Percentiles rank a stretch among this genome's conserved stretches.
These are phyloP conservation scores for Mycena rosella DNA, from an alignment of 768 basidiomycete species.

Conservation along the genomic window DNA sequence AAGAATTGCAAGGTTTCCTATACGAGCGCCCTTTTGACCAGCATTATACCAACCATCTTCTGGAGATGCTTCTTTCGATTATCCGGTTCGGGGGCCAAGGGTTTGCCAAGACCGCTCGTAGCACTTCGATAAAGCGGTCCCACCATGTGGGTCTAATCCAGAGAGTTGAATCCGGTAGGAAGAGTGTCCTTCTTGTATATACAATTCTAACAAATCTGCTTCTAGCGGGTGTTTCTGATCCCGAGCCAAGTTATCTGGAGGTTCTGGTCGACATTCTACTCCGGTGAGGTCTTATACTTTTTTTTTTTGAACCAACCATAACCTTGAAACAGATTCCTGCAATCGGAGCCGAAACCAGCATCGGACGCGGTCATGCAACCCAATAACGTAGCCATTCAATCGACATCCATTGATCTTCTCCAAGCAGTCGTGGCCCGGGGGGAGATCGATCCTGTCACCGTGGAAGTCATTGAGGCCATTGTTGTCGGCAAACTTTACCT, in stretches of 20 bases:
- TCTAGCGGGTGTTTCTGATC: constrained; percentile 56
- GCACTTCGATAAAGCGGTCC: constrained; percentile 73
- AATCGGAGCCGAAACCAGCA: constrained; percentile 76
- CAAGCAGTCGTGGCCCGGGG: constrained; percentile 87
- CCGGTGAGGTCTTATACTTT: constrained; percentile 59
- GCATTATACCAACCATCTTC: constrained; percentile 74
- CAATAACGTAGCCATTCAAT: constrained; percentile 76
- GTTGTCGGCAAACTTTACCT: constrained; percentile 83
- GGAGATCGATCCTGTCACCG: constrained; percentile 71
- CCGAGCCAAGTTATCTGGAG: constrained; percentile 82
- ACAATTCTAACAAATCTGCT: constrained; percentile 23
- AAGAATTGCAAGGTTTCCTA: constrained; percentile 72
- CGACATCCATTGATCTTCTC: constrained; percentile 82
- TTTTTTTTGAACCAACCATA: neutral
- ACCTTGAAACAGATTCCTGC: constrained; percentile 68
- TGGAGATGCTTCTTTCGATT: constrained; percentile 83
- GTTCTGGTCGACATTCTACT: constrained; percentile 79
- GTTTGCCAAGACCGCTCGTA: constrained; percentile 80
- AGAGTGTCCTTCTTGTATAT: neutral
- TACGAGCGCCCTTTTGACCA: constrained; percentile 88
- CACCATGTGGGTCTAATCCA: constrained; percentile 71
- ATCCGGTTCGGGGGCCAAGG: constrained; percentile 92
- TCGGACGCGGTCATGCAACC: constrained; percentile 67
- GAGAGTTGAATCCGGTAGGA: constrained; percentile 71
- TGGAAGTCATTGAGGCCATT: constrained; percentile 76